These are phyloP conservation scores for Beauveria scarabaeidicola DNA, from an alignment of 2,329 filamentous ascomycete genomes.

Conservation along the genomic window DNA sequence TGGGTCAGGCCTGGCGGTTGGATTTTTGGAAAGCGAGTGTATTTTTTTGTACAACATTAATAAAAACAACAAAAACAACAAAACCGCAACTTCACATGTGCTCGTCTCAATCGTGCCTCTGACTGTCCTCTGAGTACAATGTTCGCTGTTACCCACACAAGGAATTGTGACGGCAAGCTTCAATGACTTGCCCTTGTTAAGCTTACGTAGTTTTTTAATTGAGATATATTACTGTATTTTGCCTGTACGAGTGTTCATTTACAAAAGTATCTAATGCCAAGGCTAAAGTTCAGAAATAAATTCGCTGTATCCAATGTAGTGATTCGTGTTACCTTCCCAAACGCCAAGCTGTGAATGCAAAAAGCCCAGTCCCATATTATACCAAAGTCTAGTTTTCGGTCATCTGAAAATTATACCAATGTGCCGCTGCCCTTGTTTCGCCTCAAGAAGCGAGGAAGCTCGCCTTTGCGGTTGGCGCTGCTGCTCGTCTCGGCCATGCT, in stretches of 20 bases:
- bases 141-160: too few species aligned
- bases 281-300: conserved; percentile 1
- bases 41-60: too few species aligned
- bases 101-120: too few species aligned
- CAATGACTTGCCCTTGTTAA: too few species aligned
- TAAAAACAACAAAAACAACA: too few species aligned
- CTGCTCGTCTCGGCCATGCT: conserved; percentile 5
- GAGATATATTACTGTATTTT: background rate
- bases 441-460: conserved; percentile 1
- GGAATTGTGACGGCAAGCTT: too few species aligned
- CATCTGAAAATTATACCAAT: background rate
- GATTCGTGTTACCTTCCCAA: background rate
- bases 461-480: background rate
- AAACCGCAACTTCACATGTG: too few species aligned
- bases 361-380: background rate
- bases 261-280: background rate
- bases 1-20: too few species aligned
- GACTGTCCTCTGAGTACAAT: too few species aligned
- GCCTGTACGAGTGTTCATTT: background rate
- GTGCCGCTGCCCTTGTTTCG: background rate
- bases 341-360: conserved; percentile 8
- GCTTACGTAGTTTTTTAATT: too few species aligned
- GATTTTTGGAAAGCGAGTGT: too few species aligned
- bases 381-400: background rate
- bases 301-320: conserved; percentile 1